phyloP scores from a whole-genome alignment of 2,329 filamentous ascomycete species.

The Diaporthe citri region DNA sequence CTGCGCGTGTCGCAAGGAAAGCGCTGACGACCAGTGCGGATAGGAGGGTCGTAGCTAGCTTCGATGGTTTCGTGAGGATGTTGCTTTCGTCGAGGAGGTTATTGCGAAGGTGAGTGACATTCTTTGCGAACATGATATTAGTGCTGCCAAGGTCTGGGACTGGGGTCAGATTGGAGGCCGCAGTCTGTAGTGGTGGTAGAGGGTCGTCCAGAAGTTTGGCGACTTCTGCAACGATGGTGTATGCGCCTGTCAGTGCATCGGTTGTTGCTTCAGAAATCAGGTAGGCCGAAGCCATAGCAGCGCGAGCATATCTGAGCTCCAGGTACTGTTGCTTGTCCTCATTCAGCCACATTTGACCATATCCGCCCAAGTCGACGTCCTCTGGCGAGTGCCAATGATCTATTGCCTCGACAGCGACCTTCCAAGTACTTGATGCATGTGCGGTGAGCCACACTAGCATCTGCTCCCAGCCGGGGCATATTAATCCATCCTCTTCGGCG shows the following conservation, averaged over 20 bases:
- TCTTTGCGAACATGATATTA: conserved; percentile 54
- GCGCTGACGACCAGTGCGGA: conserved; percentile 74
- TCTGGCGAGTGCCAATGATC: conserved; percentile 80
- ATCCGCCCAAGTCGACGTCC: conserved; percentile 77
- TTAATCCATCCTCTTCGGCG: conserved; percentile 44
- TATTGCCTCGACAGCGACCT: conserved; percentile 71
- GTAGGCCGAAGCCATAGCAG: conserved; percentile 77
- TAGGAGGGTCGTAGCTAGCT: conserved; percentile 68
- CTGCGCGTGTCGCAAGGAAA: conserved; percentile 65
- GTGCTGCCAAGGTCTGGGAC: conserved; percentile 49
- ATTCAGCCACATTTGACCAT: conserved; percentile 67
- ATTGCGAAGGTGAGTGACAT: conserved; percentile 61
- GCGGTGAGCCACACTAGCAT: conserved; percentile 75
- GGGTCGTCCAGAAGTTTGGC: conserved; percentile 71
- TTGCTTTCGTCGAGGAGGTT: conserved; percentile 72
- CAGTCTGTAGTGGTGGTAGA: conserved; percentile 63
- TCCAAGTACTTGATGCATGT: conserved; percentile 72
- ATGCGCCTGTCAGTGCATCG: conserved; percentile 70
- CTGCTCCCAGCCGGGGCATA: conserved; percentile 75
- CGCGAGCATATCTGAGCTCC: conserved; percentile 74
- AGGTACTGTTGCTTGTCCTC: conserved; percentile 72
- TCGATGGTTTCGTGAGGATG: conserved; percentile 71
- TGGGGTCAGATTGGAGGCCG: conserved; percentile 60
- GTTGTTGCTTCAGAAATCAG: conserved; percentile 70
- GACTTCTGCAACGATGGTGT: conserved; percentile 71